Base-by-base conservation (phyloP, 2,329 filamentous ascomycete species). In the Trematosphaeria pertusa region DNA sequence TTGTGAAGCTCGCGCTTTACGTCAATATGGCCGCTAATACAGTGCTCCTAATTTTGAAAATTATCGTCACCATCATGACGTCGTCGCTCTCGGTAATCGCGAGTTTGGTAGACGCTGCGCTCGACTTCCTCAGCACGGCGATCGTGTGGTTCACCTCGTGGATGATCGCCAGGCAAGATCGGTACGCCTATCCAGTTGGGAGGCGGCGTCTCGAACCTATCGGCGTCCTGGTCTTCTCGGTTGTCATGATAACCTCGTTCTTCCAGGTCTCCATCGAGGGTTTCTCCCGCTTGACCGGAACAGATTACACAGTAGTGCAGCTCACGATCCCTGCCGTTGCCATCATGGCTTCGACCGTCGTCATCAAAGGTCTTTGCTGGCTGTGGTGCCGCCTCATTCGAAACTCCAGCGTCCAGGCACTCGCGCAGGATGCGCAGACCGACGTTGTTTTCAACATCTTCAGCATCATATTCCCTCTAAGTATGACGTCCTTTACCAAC, bases 381-480 rank as follows among this genome's bases (percentile, higher is more conserved):
- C 65, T 95, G 30, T 96, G 89, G 88, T 96, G 89, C 68, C 87
- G 91, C 5, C 71, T 94, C 24, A 88, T 96, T 56, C 89, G 85
- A 58, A 96, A 95, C 69, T 91, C 88, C 2, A 90, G 87, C 52
- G 91, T 96, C 4, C 89, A 92, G 67, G 90, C 91, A 1, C 76
- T 96, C 57, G 84, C 84, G 0, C 83, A 86, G 58, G 84, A 87
- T 54, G 84, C 84, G 10, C 78, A 83, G 71, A 80, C 89, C 0
- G 89, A 96, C 63, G 88, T 96, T 20, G 85, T 96, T 22, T 96
- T 96, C 81, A 96, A 96, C 73, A 84, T 84, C 1, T 93, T 94
- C 62, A 91, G 88, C 54, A 94, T 96, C 63, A 80, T 94, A 18
- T 96, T 96, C 65, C 91, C 91, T 1, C 82, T 95, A 7, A 54